Conservation (phyloP, 805 yeast species). For the Kluyveromyces siamensis region DNA sequence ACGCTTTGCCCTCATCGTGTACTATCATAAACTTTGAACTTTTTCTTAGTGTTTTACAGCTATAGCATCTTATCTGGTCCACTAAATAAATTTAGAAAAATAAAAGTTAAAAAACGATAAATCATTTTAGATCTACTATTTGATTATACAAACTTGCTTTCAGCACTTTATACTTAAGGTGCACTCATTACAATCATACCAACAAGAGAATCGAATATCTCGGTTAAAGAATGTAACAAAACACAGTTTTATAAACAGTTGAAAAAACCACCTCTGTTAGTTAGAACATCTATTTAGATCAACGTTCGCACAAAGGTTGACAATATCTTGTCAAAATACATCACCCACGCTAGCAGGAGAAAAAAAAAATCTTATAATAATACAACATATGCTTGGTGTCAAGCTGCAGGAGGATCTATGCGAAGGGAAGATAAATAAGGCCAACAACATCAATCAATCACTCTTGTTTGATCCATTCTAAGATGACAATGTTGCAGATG, state of each 20-base stretch:
- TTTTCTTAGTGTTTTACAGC: neutral
- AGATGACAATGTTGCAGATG: conserved; percentile 31
- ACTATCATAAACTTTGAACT: neutral
- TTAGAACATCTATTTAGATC: neutral
- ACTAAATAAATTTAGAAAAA: too few relatives aligned
- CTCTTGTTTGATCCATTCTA: neutral
- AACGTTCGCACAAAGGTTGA: neutral
- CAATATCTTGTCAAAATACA: neutral
- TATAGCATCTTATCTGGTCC: neutral
- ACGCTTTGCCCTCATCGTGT: neutral
- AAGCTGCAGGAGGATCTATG: neutral
- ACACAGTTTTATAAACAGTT: neutral
- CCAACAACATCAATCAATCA: too few relatives aligned
- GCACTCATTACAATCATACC: neutral
- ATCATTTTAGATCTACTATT: too few relatives aligned
- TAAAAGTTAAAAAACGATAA: neutral
- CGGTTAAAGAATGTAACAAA: too few relatives aligned
- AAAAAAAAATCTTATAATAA: neutral
- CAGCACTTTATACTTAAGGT: too few relatives aligned
- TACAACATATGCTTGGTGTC: neutral
- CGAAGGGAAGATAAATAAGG: neutral
- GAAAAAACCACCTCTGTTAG: neutral
- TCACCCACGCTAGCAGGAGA: neutral
- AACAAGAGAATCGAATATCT: neutral
- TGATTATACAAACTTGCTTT: too few relatives aligned